Evolutionary conservation across 345 rosid species (phyloP).

Genomic region (Pseudoturritis turrita): DNA sequence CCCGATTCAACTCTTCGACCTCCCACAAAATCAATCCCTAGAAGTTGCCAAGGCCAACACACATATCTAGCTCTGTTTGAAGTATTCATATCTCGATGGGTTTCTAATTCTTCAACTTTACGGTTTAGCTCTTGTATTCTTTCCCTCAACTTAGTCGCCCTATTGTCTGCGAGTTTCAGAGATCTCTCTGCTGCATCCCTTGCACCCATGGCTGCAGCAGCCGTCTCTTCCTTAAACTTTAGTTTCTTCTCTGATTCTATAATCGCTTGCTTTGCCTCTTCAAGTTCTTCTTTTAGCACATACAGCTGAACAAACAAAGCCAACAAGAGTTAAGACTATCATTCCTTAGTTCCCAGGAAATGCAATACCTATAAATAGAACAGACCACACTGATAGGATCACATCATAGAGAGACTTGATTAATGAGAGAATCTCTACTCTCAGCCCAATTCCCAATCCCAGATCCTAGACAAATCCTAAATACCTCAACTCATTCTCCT

Average conservation of each 20-base stretch:
- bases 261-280: constrained; percentile 74
- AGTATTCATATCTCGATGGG: constrained; percentile 51
- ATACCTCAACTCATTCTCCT: background rate
- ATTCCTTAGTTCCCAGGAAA: background rate
- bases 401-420: background rate
- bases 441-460: background rate
- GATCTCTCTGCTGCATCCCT: constrained; percentile 99
- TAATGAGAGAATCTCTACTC: background rate
- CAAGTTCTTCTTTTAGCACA: constrained; percentile 69
- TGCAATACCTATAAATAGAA: background rate
- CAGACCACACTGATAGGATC: background rate
- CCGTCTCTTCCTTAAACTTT: constrained; percentile 93
- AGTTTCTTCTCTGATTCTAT: constrained; percentile 83
- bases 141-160: constrained; percentile 88
- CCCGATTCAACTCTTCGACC: constrained; percentile 36
- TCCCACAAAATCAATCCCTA: constrained; percentile 89
- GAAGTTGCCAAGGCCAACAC: constrained; percentile 99
- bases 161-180: constrained; percentile 72
- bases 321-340: constrained; percentile 3
- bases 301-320: constrained; percentile 46
- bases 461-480: background rate
- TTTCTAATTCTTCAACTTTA: constrained; percentile 80
- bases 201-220: constrained; percentile 95
- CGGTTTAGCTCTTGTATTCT: constrained; percentile 83
- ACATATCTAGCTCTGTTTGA: constrained; percentile 61